phyloP scores from a whole-genome alignment of 495 filamentous ascomycete genomes.

The Podospora conica region DNA sequence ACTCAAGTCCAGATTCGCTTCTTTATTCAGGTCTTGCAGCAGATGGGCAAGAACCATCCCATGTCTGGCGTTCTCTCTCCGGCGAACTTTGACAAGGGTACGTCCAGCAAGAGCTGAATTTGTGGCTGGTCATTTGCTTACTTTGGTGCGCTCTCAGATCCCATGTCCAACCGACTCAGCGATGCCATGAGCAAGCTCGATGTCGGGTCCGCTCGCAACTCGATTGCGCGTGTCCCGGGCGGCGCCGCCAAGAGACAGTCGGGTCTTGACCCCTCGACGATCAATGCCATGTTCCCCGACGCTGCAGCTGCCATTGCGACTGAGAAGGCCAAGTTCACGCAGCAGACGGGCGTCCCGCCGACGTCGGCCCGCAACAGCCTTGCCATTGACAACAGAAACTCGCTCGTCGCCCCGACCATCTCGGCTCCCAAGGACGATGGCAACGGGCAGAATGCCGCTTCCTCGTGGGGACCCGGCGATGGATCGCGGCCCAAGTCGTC shows the following conservation, averaged over 20 bases:
- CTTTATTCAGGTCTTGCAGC: constrained; percentile 96
- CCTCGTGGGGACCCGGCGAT: constrained; percentile 67
- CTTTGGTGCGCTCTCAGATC: constrained; percentile 54
- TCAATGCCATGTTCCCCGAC: constrained; percentile 98
- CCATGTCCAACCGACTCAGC: constrained; percentile 92
- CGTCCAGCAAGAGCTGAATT: constrained; percentile 31
- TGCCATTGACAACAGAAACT: constrained; percentile 72
- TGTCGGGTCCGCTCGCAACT: constrained; percentile 79
- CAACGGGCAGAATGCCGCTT: constrained; percentile 56
- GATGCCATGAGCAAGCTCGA: constrained; percentile 97
- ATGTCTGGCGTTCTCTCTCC: constrained; percentile 96
- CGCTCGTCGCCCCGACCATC: constrained; percentile 72
- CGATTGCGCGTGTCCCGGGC: constrained; percentile 64
- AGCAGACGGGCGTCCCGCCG: constrained; percentile 84
- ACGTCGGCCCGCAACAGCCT: constrained; percentile 91
- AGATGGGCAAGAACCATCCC: constrained; percentile 96
- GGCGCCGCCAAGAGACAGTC: constrained; percentile 83
- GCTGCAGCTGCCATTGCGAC: constrained; percentile 95
- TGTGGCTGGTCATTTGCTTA: neutral
- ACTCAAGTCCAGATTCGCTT: constrained; percentile 98
- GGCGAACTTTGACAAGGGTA: constrained; percentile 96
- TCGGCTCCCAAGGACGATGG: constrained; percentile 52
- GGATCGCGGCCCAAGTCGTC: constrained; percentile 81
- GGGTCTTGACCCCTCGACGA: constrained; percentile 83
- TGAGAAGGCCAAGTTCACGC: constrained; percentile 94